Conservation (phyloP, 2,329 filamentous ascomycete genomes). For the Magnaporthales sp. region DNA sequence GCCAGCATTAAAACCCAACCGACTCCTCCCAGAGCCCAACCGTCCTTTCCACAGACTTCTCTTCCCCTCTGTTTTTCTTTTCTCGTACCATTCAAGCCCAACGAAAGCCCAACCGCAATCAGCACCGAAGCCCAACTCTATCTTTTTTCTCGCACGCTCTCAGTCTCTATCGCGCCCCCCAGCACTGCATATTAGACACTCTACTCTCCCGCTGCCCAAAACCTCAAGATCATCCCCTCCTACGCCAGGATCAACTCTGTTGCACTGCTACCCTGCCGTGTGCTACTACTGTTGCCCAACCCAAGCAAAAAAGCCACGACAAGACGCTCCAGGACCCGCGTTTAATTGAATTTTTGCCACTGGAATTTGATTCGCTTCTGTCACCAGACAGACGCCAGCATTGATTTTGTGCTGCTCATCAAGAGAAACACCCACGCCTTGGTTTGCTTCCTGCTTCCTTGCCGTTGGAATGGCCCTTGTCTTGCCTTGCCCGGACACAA, state of each 20-base stretch:
- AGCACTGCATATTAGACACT: not conserved
- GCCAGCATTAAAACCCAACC: slow-evolving; percentile 12
- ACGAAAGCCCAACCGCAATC: slow-evolving; percentile 8
- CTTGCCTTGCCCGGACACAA: slow-evolving; percentile 23
- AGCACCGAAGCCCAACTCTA: not conserved
- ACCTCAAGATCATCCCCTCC: not conserved
- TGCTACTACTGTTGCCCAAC: slow-evolving; percentile 4
- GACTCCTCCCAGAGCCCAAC: slow-evolving; percentile 14
- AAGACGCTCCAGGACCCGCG: not conserved
- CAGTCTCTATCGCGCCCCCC: not conserved
- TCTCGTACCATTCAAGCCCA: slow-evolving; percentile 18
- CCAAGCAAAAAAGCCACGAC: slow-evolving; percentile 1
- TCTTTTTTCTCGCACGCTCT: not conserved
- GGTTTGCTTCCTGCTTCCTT: slow-evolving; percentile 1
- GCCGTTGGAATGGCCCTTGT: slow-evolving; percentile 15
- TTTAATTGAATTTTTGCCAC: not conserved
- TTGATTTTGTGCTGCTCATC: not conserved
- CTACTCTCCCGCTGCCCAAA: not conserved
- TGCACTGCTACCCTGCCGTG: not conserved
- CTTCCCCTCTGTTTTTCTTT: slow-evolving; percentile 5
- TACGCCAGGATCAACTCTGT: not conserved
- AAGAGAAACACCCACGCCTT: not conserved
- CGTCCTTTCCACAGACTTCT: not conserved
- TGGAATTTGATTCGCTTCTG: not conserved
- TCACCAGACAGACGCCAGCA: not conserved